phyloP scores from a whole-genome alignment of 345 rosid genomes.

The Eucalyptus curtisii region DNA sequence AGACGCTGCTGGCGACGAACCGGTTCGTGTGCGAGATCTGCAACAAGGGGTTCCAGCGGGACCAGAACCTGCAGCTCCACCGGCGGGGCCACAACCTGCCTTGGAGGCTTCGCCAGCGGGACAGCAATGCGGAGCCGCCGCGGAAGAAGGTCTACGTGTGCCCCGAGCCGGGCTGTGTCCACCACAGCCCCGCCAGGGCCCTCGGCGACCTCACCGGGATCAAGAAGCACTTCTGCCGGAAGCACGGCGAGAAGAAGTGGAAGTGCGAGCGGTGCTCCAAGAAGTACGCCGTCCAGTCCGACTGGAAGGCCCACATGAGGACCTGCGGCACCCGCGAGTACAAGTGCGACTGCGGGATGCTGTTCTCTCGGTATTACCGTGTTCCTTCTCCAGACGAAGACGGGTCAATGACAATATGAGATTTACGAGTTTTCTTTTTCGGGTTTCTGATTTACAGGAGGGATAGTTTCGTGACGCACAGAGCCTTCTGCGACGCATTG shows the following conservation, averaged over 20 bases:
- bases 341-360: conserved; percentile 66
- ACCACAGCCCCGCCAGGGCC: conserved; percentile 57
- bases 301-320: conserved; percentile 83
- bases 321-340: conserved; percentile 72
- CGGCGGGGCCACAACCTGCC: conserved; percentile 78
- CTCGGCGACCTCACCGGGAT: conserved; percentile 85
- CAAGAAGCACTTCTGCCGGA: conserved; percentile 68
- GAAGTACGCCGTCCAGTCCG: conserved; percentile 75
- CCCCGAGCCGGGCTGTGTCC: conserved; percentile 62
- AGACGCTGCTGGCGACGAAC: conserved; percentile 44
- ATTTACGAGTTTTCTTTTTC: neutral
- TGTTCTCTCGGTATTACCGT: conserved; percentile 48
- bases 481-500: conserved; percentile 77
- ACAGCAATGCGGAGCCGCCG: conserved; percentile 24
- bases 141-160: conserved; percentile 66
- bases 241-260: conserved; percentile 80
- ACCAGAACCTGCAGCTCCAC: conserved; percentile 75
- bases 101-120: conserved; percentile 61
- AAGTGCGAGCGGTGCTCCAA: conserved; percentile 76
- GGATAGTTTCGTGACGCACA: conserved; percentile 66
- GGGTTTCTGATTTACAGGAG: conserved; percentile 22
- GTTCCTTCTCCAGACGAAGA: neutral
- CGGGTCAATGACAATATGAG: neutral
- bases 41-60: conserved; percentile 69
- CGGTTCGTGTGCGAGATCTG: conserved; percentile 81